A percentile compares a stretch with the other conserved stretches of the same genome.
These are phyloP conservation scores for Globisporangium parvum DNA, from an alignment of 352 stramenopile genomes.

Conservation along the genomic window DNA sequence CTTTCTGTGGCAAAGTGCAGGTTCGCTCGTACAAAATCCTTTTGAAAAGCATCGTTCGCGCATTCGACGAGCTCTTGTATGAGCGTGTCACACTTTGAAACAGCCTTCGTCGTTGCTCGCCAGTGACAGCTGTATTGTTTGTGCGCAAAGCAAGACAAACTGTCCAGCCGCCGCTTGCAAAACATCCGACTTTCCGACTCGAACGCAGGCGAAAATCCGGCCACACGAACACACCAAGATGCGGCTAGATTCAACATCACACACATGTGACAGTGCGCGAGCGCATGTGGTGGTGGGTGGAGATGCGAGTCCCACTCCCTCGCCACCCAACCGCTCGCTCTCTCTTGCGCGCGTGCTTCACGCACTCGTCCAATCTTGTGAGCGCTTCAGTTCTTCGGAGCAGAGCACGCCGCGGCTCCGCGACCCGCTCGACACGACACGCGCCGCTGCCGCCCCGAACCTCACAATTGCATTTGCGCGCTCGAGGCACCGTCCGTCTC, in stretches of 20 bases:
- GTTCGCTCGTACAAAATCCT: too few species aligned
- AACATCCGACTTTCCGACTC: neutral
- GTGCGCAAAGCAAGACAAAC: too few species aligned
- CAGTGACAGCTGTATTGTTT: too few species aligned
- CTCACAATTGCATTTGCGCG: conserved; percentile 11
- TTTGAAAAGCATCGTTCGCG: too few species aligned
- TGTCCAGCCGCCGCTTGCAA: too few species aligned
- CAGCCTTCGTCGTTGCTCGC: too few species aligned
- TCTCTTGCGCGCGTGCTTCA: neutral
- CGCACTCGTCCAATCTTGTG: neutral
- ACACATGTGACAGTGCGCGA: neutral
- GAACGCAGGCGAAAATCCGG: neutral
- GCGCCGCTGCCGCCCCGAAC: neutral
- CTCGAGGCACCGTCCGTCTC: neutral
- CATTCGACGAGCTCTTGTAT: too few species aligned
- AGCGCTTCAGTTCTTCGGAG: neutral
- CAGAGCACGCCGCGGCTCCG: too few species aligned
- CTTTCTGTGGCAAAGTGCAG: too few species aligned
- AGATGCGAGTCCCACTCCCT: neutral
- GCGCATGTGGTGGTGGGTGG: neutral
- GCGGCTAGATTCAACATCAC: neutral
- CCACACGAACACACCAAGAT: neutral
- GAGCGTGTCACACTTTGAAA: too few species aligned
- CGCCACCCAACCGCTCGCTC: neutral
- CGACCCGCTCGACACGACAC: neutral